Evolutionary conservation across 352 stramenopile genomes (phyloP).

Genomic region (Globisporangium uncinulatum): DNA sequence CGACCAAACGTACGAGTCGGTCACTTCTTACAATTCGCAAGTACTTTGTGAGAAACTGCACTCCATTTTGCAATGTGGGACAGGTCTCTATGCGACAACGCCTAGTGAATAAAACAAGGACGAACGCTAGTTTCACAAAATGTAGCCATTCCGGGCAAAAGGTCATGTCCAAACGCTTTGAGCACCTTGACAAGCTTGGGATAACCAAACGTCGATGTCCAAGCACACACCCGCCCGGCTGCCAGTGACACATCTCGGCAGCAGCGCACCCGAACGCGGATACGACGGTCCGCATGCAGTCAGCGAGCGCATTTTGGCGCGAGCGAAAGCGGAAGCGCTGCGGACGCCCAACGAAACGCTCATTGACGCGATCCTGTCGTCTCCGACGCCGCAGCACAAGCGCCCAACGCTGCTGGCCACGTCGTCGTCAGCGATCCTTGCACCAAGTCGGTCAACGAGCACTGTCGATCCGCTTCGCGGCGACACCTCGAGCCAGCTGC

Average conservation of each 20-base stretch:
- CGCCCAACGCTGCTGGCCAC: slow-evolving; percentile 23
- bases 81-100: too few relatives aligned
- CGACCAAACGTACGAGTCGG: too few relatives aligned
- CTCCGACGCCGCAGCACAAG: slow-evolving; percentile 31
- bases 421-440: slow-evolving; percentile 19
- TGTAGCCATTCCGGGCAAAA: too few relatives aligned
- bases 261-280: neutral
- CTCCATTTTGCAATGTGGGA: too few relatives aligned
- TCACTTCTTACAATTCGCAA: too few relatives aligned
- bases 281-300: slow-evolving; percentile 60
- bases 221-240: neutral
- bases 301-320: slow-evolving; percentile 51
- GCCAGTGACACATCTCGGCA: neutral
- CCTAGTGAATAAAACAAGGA: too few relatives aligned
- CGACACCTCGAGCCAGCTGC: slow-evolving; percentile 22
- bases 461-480: slow-evolving; percentile 37
- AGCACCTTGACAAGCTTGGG: too few relatives aligned
- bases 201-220: neutral
- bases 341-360: slow-evolving; percentile 51
- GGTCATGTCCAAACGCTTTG: too few relatives aligned
- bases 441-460: slow-evolving; percentile 12
- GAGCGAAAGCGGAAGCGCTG: slow-evolving; percentile 44
- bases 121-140: too few relatives aligned
- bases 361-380: slow-evolving; percentile 67
- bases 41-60: too few relatives aligned